Evolutionary conservation across 768 basidiomycete genomes (phyloP).

Genomic region (Botryobasidium botryosum): DNA sequence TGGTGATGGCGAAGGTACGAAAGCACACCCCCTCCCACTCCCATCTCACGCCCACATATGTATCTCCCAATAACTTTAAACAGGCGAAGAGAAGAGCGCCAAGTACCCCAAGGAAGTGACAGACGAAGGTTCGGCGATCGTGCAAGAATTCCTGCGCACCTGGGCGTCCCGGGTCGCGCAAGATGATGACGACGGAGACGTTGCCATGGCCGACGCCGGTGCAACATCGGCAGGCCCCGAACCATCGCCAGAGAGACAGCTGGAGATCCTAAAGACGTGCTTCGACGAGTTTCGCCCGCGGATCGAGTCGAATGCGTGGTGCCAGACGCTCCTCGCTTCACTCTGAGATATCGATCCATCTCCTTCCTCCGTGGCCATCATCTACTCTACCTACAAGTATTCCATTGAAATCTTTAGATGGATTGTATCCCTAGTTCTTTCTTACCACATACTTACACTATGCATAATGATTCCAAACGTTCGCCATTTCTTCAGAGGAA

Average conservation of each 20-base stretch:
- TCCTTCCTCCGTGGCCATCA: no score
- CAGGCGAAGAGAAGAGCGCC: conserved; percentile 22
- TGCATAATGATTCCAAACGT: no score
- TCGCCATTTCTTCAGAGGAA: no score
- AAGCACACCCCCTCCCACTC: no score
- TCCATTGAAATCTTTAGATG: no score
- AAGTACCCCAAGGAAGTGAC: conserved; percentile 41
- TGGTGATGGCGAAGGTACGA: conserved; percentile 34
- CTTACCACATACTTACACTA: no score
- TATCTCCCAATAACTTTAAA: conserved; percentile 11
- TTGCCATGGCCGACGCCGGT: conserved; percentile 27
- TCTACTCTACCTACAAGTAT: no score
- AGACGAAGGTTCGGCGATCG: conserved; percentile 63
- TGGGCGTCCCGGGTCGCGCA: conserved; percentile 33
- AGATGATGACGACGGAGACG: conserved; percentile 31
- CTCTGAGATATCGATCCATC: conserved; percentile 20
- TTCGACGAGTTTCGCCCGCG: conserved; percentile 47
- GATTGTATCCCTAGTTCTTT: no score
- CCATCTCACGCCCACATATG: no score
- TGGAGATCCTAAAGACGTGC: conserved; percentile 39
- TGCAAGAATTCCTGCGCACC: conserved; percentile 56
- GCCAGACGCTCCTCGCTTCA: conserved; percentile 37
- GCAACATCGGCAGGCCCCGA: conserved; percentile 10
- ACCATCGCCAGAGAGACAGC: conserved; percentile 25
- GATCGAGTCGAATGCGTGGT: conserved; percentile 69